These are phyloP conservation scores for Pseudogymnoascus sp. DNA, from an alignment of 2,329 filamentous ascomycete genomes.

Conservation along the genomic window DNA sequence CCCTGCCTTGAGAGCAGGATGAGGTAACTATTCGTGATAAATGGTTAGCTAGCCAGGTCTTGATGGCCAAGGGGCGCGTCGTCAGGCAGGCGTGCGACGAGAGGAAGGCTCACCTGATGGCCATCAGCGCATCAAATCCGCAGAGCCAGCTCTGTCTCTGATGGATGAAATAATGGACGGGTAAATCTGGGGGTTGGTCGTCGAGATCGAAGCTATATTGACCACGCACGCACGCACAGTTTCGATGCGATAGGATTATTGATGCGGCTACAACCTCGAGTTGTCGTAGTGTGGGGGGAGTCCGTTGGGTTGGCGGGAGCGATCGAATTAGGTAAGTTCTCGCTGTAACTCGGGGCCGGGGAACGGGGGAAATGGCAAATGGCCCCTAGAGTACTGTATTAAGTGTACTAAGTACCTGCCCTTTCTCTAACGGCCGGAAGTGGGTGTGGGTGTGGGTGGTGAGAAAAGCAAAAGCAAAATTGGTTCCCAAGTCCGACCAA, in stretches of 20 bases:
- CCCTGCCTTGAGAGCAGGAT: constrained; percentile 96
- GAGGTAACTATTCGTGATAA: constrained; percentile 61
- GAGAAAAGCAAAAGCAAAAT: constrained; percentile 10
- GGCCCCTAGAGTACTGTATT: no score
- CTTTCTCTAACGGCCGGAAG: not conserved
- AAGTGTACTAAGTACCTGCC: no score
- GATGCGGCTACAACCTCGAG: constrained; percentile 1
- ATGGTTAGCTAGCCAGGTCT: constrained; percentile 11
- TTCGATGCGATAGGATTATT: not conserved
- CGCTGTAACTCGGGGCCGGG: not conserved
- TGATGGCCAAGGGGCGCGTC: constrained; percentile 11
- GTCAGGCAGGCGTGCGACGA: constrained; percentile 14
- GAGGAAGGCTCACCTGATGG: constrained; percentile 40
- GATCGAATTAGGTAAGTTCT: constrained; percentile 5
- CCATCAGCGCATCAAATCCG: constrained; percentile 33
- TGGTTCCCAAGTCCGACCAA: not conserved
- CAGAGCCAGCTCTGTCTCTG: constrained; percentile 7
- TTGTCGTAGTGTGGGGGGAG: not conserved
- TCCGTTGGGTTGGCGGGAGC: not conserved
- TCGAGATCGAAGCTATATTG: not conserved
- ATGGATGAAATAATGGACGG: constrained; percentile 2
- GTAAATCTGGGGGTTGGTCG: not conserved
- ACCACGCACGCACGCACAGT: not conserved
- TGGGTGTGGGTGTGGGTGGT: not conserved
- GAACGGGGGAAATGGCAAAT: not conserved